phyloP scores from a whole-genome alignment of 805 yeast genomes.

The Schizosaccharomyces octosporus region DNA sequence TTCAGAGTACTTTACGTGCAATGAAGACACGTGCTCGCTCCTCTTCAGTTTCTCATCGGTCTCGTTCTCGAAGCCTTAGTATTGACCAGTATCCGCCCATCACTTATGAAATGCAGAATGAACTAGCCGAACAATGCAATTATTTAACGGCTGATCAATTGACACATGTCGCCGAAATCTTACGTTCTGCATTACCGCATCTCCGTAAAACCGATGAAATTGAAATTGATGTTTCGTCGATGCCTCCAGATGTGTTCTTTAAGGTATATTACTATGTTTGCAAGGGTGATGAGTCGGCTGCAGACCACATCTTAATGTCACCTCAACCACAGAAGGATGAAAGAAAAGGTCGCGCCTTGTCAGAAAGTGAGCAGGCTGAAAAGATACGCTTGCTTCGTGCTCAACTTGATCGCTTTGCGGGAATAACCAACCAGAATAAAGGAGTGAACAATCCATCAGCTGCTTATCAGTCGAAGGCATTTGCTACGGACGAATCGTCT shows the following conservation, averaged over 20 bases:
- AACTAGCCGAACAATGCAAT: constrained; percentile 64
- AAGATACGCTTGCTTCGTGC: constrained; percentile 49
- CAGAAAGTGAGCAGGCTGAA: constrained; percentile 39
- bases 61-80: constrained; percentile 2
- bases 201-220: constrained; percentile 39
- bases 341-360: constrained; percentile 30
- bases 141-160: constrained; percentile 55
- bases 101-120: constrained; percentile 86
- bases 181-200: constrained; percentile 55
- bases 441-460: too few relatives aligned
- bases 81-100: constrained; percentile 3
- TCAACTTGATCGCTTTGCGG: constrained; percentile 36
- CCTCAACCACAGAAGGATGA: constrained; percentile 12
- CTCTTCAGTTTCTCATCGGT: constrained; percentile 16
- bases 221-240: constrained; percentile 82
- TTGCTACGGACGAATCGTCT: constrained; percentile 7
- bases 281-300: constrained; percentile 20
- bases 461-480: constrained; percentile 17
- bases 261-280: constrained; percentile 58
- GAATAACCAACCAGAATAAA: neutral
- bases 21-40: constrained; percentile 19
- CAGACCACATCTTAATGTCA: constrained; percentile 5
- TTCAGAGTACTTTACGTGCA: constrained; percentile 61
- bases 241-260: constrained; percentile 60
- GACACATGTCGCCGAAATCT: constrained; percentile 60